phyloP scores from a whole-genome alignment of 441 rosid genomes.

The Populus hybrid region DNA sequence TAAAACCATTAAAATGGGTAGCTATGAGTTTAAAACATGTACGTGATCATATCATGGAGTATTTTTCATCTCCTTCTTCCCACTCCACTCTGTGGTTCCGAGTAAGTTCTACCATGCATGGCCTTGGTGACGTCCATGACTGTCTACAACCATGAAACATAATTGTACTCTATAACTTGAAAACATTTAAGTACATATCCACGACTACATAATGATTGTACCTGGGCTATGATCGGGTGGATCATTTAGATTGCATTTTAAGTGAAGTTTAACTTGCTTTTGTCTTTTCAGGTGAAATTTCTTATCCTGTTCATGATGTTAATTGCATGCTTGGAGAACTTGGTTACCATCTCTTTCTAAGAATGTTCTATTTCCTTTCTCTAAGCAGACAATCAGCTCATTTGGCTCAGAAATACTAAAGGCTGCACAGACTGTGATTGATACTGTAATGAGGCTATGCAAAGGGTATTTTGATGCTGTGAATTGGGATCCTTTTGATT shows the following conservation, averaged over 20 bases:
- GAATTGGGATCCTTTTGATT: slow-evolving; percentile 31
- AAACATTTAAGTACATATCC: neutral
- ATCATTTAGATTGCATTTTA: neutral
- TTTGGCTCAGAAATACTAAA: slow-evolving; percentile 51
- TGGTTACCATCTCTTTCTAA: slow-evolving; percentile 12
- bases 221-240: neutral
- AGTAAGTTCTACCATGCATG: neutral
- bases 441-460: slow-evolving; percentile 54
- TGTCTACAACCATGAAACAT: neutral
- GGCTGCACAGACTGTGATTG: slow-evolving; percentile 57
- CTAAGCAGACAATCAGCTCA: slow-evolving; percentile 52
- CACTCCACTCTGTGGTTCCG: neutral
- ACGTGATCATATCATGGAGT: neutral
- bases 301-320: neutral
- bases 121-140: neutral
- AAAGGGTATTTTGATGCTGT: slow-evolving; percentile 44
- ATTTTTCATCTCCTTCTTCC: neutral
- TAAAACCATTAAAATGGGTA: neutral
- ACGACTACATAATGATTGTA: neutral
- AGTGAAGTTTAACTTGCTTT: neutral
- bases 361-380: slow-evolving; percentile 3
- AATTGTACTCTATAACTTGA: neutral
- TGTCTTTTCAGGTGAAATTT: neutral
- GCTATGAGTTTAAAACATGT: neutral
- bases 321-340: slow-evolving; percentile 3